Evolutionary conservation across 2,329 filamentous ascomycete genomes (phyloP).

Genomic region (Aspergillus piperis): DNA sequence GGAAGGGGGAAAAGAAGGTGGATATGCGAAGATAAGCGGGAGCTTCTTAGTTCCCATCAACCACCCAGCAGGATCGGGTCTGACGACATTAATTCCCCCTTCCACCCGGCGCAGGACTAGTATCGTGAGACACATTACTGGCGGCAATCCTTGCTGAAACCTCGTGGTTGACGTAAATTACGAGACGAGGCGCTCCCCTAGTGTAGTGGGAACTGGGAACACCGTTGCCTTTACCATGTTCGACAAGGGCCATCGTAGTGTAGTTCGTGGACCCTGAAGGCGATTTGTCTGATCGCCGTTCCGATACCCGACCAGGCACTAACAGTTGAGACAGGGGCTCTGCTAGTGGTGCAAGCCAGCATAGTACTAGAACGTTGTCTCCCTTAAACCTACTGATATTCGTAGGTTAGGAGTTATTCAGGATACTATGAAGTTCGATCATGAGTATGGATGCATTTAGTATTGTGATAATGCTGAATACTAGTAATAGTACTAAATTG

Average conservation of each 20-base stretch:
- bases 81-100: background rate
- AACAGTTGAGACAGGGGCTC: background rate
- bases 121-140: background rate
- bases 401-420: too few relatives aligned
- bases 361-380: too few relatives aligned
- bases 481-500: too few relatives aligned
- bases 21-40: background rate
- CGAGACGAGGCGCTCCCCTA: background rate
- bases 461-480: too few relatives aligned
- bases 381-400: too few relatives aligned
- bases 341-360: background rate
- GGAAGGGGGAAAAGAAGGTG: background rate
- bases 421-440: too few relatives aligned
- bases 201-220: background rate
- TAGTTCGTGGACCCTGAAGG: conserved; percentile 7
- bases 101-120: background rate
- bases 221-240: conserved; percentile 2
- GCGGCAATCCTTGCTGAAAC: background rate
- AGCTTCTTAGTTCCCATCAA: background rate
- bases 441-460: too few relatives aligned
- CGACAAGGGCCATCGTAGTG: background rate
- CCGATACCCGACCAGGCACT: conserved; percentile 5
- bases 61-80: background rate
- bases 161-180: conserved; percentile 8
- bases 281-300: conserved; percentile 4